phyloP scores from a whole-genome alignment of 2,329 filamentous ascomycete genomes.

The Aspergillus phoenicis region DNA sequence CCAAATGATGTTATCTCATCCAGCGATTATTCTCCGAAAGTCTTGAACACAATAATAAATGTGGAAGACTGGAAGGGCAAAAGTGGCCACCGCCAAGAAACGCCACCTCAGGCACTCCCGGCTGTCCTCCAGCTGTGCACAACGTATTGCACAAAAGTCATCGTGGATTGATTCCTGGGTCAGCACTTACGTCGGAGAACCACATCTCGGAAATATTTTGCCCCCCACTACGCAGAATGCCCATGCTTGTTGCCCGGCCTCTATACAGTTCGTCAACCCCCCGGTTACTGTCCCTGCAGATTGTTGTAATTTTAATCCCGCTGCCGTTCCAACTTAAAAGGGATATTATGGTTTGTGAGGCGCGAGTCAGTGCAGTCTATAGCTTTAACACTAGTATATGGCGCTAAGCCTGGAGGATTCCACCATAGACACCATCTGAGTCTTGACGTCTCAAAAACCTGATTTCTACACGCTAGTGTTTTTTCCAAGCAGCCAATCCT shows the following conservation, averaged over 20 bases:
- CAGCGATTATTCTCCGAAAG: too few species aligned
- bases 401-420: background rate
- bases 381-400: slow-evolving; percentile 1
- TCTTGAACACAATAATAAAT: background rate
- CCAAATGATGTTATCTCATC: too few species aligned
- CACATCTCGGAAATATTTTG: background rate
- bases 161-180: too few species aligned
- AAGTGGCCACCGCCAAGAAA: slow-evolving; percentile 23
- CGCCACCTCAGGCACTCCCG: slow-evolving; percentile 23
- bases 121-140: background rate
- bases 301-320: background rate
- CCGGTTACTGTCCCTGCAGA: background rate
- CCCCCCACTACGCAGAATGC: too few species aligned
- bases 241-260: too few species aligned
- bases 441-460: background rate
- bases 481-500: background rate
- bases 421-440: background rate
- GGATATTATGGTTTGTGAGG: background rate
- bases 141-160: background rate
- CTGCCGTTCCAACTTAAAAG: background rate
- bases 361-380: background rate
- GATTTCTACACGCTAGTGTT: slow-evolving; percentile 3
- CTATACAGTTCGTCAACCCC: too few species aligned
- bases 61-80: background rate
- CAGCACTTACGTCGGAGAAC: background rate